Percentiles rank a stretch among this genome's conserved stretches.
Evolutionary conservation across 148 eudicot species (phyloP).

Genomic region (Cornus florida): DNA sequence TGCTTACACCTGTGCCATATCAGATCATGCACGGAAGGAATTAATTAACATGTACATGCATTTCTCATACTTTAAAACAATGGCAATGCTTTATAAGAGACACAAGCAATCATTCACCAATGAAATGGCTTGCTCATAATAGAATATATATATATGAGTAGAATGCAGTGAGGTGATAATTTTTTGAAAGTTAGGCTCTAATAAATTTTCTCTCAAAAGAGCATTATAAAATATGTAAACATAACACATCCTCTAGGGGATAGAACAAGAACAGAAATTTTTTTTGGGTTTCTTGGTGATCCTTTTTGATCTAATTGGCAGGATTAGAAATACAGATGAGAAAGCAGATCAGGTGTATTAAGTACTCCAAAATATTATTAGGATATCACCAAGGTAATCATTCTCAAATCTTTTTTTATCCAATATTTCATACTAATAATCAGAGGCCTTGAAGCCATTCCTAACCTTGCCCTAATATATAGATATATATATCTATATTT

Average conservation of each 20-base stretch:
- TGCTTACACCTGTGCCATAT: constrained; percentile 63
- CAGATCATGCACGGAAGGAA: background rate
- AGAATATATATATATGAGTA: too few species aligned
- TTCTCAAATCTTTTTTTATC: background rate
- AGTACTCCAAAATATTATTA: too few species aligned
- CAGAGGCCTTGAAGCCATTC: background rate
- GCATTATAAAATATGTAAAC: background rate
- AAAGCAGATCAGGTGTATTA: background rate
- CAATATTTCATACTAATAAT: background rate
- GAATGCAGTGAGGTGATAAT: too few species aligned
- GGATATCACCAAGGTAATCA: background rate
- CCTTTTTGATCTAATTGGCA: too few species aligned
- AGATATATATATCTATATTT: too few species aligned
- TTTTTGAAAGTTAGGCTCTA: background rate
- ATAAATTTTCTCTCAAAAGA: background rate
- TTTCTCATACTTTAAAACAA: background rate
- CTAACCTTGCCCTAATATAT: too few species aligned
- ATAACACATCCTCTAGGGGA: background rate
- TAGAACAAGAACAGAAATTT: too few species aligned
- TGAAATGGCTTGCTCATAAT: too few species aligned
- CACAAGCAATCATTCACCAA: too few species aligned
- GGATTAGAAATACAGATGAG: background rate
- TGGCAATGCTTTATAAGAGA: too few species aligned
- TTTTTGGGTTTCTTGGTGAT: too few species aligned
- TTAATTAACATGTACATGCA: background rate